Base-by-base conservation (phyloP, 148 eudicot genomes). In the Amaranthus palmeri region DNA sequence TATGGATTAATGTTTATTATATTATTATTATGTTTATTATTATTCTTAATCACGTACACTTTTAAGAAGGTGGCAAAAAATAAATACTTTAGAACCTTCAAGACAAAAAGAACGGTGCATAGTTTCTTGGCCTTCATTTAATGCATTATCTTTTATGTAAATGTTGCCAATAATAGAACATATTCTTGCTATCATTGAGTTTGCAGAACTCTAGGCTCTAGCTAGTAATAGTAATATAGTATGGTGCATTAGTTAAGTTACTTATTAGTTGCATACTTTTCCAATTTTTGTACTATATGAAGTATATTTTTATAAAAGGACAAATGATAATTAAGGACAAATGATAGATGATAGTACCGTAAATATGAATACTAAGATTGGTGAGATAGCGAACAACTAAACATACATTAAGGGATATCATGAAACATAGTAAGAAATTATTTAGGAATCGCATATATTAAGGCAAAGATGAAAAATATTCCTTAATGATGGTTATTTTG, bases 91-190 rank as follows among this genome's bases (percentile, higher is more conserved):
- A 59, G 69, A 54, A 63, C 65, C 68, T 62, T 53, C 10, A 25
- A 66, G 54, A 41, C 63, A 40, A 63, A 77, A 71, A 77, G 58
- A 71, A 14, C 55, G 71, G 67, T 71, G 25, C 10, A 59, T 65
- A 70, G 60, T 63, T 63, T 14, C 3, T 40, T 8, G 25, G 54
- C 10, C 59, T 72, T 48, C 69, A 43, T 7, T 9, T 53, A n/a
- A 13, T 12, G 36, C 72, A 58, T 74, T 14, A 57, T 75, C 62
- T 58, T 67, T 3, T 61, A 62, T 43, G 1, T 1, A 56, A n/a
- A 8, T 45, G 15, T 3, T 41, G 68, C 8, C 61, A 53, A 53
- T 18, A 63, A 63, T 13, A 46, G 74, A 56, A 57, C 75, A 76
- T 70, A 71, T 77, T 71, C 75, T 71, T 71, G 6, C 42, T 70